Evolutionary conservation across 768 basidiomycete species (phyloP), one percentile per base, ranked within the genome.

Genomic region (Leccinellum luteum): DNA sequence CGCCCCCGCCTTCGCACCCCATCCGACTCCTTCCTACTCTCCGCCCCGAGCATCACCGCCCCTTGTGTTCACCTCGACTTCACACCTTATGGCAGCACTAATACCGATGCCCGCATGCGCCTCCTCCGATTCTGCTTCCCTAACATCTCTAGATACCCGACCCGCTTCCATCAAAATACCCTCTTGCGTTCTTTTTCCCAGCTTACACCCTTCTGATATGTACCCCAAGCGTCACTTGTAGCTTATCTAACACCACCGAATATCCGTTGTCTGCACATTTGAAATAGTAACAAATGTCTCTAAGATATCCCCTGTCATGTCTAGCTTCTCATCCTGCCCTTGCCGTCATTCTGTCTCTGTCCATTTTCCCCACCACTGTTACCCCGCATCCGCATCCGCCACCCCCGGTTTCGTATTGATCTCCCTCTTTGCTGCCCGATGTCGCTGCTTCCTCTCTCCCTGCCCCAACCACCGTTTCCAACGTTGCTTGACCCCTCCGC

Each of bases 121-220:
- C 44, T 23, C 19, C 21, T 44, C 41, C 19, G 41, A 21, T 19
- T 43, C 27, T n/a, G 45, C 53, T 55, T 54, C 54, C 43, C 17
- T 30, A 13, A 27, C 50, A 31, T 53, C 57, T 49, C 48, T 30
- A 17, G 54, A 56, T 51, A 60, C 48, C 57, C 57, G 56, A 53
- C 47, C 30, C 17, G 28, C 45, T 48, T 48, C 51, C 51, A 59
- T 58, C 57, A 58, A 58, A 58, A 58, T 30, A 54, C 53, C 51
- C 19, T 12, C n/a, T n/a, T 35, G 48, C 57, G 25, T 60, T 60
- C 48, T 55, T 44, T 60, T 60, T 61, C 59, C 31, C 60, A 56
- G 51, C 58, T 30, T 10, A 41, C 19, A 34, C n/a, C 13, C 25
- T 25, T 2, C 25, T 25, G 25, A 3, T 32, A 32, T 32, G 32